Conservation (phyloP, 2,329 filamentous ascomycete species). For the Colletotrichum sp. region DNA sequence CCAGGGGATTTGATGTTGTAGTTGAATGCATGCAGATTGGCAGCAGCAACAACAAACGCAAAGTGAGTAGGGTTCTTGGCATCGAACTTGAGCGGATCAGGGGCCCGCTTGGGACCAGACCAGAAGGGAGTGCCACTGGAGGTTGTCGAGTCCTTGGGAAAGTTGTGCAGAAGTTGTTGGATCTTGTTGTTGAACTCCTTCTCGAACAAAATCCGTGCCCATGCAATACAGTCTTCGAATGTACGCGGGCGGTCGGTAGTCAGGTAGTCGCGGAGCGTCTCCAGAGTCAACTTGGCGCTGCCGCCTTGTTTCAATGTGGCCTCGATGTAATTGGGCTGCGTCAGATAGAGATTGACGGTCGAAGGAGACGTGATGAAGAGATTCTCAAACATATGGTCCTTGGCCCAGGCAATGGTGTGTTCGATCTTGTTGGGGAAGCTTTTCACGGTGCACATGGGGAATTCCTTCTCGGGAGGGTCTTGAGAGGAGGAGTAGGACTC, state of each 20-base stretch:
- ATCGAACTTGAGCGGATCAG: slow-evolving; percentile 90
- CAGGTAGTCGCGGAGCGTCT: slow-evolving; percentile 87
- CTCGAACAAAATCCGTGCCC: slow-evolving; percentile 93
- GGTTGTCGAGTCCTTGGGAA: slow-evolving; percentile 91
- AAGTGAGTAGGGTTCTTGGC: slow-evolving; percentile 84
- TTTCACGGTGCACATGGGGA: slow-evolving; percentile 97
- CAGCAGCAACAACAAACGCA: slow-evolving; percentile 84
- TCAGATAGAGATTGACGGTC: slow-evolving; percentile 92
- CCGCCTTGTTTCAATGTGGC: slow-evolving; percentile 89
- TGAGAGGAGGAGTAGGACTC: slow-evolving; percentile 96
- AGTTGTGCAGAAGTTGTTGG: slow-evolving; percentile 93
- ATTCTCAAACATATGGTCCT: slow-evolving; percentile 88
- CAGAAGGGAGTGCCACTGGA: slow-evolving; percentile 92
- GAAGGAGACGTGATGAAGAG: slow-evolving; percentile 94
- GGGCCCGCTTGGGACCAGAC: slow-evolving; percentile 97
- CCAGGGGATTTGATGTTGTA: slow-evolving; percentile 92
- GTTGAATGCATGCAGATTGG: slow-evolving; percentile 96
- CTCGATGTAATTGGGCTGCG: slow-evolving; percentile 88
- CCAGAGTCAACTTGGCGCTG: slow-evolving; percentile 91
- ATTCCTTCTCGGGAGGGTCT: slow-evolving; percentile 97
- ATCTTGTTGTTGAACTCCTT: slow-evolving; percentile 97
- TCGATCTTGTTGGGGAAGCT: slow-evolving; percentile 99
- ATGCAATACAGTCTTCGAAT: slow-evolving; percentile 96
- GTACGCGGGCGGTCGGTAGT: slow-evolving; percentile 89
- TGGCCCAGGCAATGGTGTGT: slow-evolving; percentile 97